Percentiles rank a stretch among this genome's conserved stretches.
These are phyloP conservation scores for Sarocladium strictum DNA, from an alignment of 2,329 filamentous ascomycete species.

Conservation along the genomic window DNA sequence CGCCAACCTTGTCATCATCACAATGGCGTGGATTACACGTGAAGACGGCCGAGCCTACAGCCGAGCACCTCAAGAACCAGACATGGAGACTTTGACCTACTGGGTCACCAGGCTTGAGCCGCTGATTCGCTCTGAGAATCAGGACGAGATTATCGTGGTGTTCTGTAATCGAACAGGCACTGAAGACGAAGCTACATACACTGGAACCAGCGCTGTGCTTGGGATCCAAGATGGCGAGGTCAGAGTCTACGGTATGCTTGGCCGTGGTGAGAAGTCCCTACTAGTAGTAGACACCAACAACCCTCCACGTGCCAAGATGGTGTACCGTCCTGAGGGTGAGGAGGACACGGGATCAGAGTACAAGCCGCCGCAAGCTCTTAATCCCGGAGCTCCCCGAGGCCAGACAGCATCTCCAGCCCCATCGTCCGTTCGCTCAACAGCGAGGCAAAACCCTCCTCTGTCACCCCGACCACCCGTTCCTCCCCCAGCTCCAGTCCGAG, in stretches of 20 bases:
- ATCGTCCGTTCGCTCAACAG: neutral
- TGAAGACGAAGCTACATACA: constrained; percentile 62
- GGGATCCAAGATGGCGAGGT: constrained; percentile 60
- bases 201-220: constrained; percentile 67
- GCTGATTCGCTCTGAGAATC: constrained; percentile 42
- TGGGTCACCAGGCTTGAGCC: constrained; percentile 72
- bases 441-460: neutral
- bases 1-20: constrained; percentile 60
- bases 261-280: constrained; percentile 62
- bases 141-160: constrained; percentile 61
- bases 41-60: constrained; percentile 42
- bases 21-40: constrained; percentile 72
- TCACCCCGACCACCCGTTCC: neutral
- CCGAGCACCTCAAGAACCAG: constrained; percentile 49
- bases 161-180: constrained; percentile 65
- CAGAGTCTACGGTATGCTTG: constrained; percentile 62
- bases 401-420: neutral
- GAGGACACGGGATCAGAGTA: neutral
- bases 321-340: constrained; percentile 22
- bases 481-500: neutral
- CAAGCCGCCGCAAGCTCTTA: neutral
- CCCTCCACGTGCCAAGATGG: constrained; percentile 38
- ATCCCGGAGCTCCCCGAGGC: neutral
- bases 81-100: constrained; percentile 67
- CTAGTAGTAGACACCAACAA: constrained; percentile 59